These are phyloP conservation scores for Lecanicillium sp. DNA, from an alignment of 2,329 filamentous ascomycete species.

Conservation along the genomic window DNA sequence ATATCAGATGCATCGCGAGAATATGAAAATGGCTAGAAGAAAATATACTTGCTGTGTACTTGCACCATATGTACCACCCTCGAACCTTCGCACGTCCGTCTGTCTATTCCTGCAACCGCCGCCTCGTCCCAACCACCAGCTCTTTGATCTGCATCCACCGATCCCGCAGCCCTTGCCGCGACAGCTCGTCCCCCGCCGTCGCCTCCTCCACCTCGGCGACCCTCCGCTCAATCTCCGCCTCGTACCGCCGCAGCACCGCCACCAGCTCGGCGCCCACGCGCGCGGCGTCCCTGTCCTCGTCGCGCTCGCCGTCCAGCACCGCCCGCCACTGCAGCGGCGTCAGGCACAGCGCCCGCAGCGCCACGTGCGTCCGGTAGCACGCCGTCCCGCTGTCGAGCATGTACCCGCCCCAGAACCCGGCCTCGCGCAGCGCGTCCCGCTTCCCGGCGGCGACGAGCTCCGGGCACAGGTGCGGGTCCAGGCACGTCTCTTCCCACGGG, in stretches of 20 bases:
- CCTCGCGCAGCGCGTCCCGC: constrained; percentile 35
- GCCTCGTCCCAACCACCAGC: constrained; percentile 29
- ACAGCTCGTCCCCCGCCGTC: constrained; percentile 21
- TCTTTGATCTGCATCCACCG: constrained; percentile 34
- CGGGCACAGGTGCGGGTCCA: constrained; percentile 43
- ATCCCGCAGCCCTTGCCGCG: neutral
- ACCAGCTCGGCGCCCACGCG: constrained; percentile 32
- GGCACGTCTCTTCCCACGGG: constrained; percentile 43
- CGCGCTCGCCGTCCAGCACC: constrained; percentile 39
- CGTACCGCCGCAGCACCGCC: constrained; percentile 33
- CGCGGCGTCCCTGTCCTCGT: constrained; percentile 40
- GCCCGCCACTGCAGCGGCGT: constrained; percentile 34
- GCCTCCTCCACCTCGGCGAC: constrained; percentile 27
- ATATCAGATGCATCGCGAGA: constrained; percentile 3
- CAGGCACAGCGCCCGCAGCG: constrained; percentile 36
- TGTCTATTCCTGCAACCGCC: constrained; percentile 16
- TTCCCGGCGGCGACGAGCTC: constrained; percentile 28
- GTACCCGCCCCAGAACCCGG: constrained; percentile 46
- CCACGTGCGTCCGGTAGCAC: constrained; percentile 52
- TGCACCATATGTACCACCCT: too few relatives aligned
- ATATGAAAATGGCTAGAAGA: neutral
- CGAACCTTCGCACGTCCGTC: too few relatives aligned
- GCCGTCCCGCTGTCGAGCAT: constrained; percentile 43
- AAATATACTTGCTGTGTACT: too few relatives aligned
- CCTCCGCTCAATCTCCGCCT: constrained; percentile 25